Conservation (phyloP, 352 stramenopile genomes). For the Globisporangium ultimum region DNA sequence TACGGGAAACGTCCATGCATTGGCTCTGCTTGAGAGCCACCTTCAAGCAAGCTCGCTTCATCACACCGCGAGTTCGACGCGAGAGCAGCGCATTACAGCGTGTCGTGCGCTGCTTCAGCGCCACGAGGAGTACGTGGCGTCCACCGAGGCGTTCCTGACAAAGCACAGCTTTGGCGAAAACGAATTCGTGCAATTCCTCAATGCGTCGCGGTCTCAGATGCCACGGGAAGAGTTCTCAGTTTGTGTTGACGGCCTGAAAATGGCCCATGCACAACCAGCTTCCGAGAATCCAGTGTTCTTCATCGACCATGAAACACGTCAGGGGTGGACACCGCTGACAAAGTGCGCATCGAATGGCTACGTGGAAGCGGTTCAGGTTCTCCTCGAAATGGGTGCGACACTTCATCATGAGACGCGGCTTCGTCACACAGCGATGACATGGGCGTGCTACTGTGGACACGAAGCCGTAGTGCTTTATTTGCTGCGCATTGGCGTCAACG, state of each 20-base stretch:
- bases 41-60: conserved; percentile 31
- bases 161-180: conserved; percentile 39
- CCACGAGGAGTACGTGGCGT: conserved; percentile 28
- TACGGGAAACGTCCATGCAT: conserved; percentile 34
- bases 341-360: conserved; percentile 61
- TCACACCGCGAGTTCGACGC: conserved; percentile 27
- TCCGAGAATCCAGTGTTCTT: conserved; percentile 31
- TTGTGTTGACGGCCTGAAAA: conserved; percentile 21
- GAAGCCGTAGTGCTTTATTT: conserved; percentile 53
- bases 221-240: conserved; percentile 16
- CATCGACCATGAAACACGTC: conserved; percentile 48
- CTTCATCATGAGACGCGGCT: conserved; percentile 52
- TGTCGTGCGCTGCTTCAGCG: conserved; percentile 32
- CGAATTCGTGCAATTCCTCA: conserved; percentile 34
- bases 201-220: conserved; percentile 11
- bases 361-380: conserved; percentile 24
- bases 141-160: conserved; percentile 29
- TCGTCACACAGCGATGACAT: conserved; percentile 68
- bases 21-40: conserved; percentile 33
- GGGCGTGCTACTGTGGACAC: conserved; percentile 73
- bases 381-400: conserved; percentile 42
- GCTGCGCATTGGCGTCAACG: conserved; percentile 31
- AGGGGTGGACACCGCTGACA: conserved; percentile 67
- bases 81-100: conserved; percentile 28
- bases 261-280: background rate